Evolutionary conservation across 805 yeast species (phyloP).

Genomic region (Wickerhamomyces sydowiorum): DNA sequence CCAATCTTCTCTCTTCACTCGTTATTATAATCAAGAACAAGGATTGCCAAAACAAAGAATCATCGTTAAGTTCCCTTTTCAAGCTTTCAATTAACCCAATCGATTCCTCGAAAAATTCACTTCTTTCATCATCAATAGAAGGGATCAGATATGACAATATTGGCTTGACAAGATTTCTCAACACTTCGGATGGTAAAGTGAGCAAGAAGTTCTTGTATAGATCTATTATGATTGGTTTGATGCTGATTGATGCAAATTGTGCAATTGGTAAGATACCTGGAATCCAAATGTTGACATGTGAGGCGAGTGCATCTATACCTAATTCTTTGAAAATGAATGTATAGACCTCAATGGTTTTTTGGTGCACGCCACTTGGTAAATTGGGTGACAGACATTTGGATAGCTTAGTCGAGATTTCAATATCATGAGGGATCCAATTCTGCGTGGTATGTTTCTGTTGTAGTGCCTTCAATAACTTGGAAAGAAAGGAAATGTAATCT

Average conservation of each 20-base stretch:
- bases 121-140: constrained; percentile 88
- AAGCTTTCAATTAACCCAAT: constrained; percentile 56
- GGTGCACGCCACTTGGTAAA: constrained; percentile 94
- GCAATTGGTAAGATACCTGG: constrained; percentile 90
- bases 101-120: constrained; percentile 68
- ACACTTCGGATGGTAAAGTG: constrained; percentile 38
- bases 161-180: constrained; percentile 60
- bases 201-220: constrained; percentile 54
- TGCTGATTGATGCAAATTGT: constrained; percentile 84
- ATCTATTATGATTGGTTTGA: constrained; percentile 70
- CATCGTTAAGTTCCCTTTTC: constrained; percentile 51
- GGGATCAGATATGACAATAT: constrained; percentile 71
- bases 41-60: constrained; percentile 82
- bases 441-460: constrained; percentile 35
- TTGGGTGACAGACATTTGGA: constrained; percentile 75
- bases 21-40: constrained; percentile 70
- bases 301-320: constrained; percentile 47
- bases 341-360: constrained; percentile 77
- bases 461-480: constrained; percentile 71
- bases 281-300: constrained; percentile 69
- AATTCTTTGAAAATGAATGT: constrained; percentile 61
- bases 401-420: constrained; percentile 62
- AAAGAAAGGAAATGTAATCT: constrained; percentile 86
- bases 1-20: constrained; percentile 74
- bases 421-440: constrained; percentile 62